Evolutionary conservation across 1,284 basidiomycete genomes (phyloP).

Genomic region (Cutaneotrichosporon sp.): DNA sequence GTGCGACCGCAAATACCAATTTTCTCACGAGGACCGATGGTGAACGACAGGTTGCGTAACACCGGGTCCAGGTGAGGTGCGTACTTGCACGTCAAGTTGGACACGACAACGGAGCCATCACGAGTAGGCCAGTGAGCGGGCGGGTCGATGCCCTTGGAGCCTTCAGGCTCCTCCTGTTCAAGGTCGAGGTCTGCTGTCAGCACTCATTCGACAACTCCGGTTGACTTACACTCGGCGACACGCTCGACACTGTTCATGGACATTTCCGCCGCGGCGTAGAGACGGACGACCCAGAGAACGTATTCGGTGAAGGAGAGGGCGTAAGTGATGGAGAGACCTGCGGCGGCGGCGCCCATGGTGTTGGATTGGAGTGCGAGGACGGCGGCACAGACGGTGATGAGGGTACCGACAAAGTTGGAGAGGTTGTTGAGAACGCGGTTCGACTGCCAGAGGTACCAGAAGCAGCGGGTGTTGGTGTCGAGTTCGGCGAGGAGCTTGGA

Average conservation of each 20-base stretch:
- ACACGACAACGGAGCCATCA: constrained; percentile 49
- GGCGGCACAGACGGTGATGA: constrained; percentile 50
- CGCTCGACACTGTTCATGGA: constrained; percentile 50
- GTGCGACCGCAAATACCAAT: constrained; percentile 55
- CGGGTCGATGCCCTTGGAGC: constrained; percentile 47
- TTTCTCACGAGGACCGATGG: constrained; percentile 50
- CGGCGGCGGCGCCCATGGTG: constrained; percentile 45
- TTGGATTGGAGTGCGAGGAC: constrained; percentile 47
- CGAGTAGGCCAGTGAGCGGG: constrained; percentile 52
- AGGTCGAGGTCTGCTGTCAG: constrained; percentile 42
- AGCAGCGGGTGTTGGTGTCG: constrained; percentile 50
- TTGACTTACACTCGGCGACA: constrained; percentile 51
- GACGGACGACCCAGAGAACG: constrained; percentile 50
- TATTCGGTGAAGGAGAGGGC: constrained; percentile 49
- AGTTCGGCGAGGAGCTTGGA: constrained; percentile 47
- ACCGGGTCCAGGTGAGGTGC: constrained; percentile 52
- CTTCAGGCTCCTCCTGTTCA: constrained; percentile 50
- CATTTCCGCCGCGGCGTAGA: constrained; percentile 51
- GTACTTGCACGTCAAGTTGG: constrained; percentile 50
- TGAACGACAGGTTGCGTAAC: constrained; percentile 51
- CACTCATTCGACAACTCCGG: background rate
- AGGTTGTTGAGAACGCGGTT: constrained; percentile 50
- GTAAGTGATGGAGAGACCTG: constrained; percentile 41
- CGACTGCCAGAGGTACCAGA: constrained; percentile 48
- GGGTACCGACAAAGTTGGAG: constrained; percentile 49